phyloP scores from a whole-genome alignment of 768 basidiomycete genomes.

The Clitopilus passeckerianus region DNA sequence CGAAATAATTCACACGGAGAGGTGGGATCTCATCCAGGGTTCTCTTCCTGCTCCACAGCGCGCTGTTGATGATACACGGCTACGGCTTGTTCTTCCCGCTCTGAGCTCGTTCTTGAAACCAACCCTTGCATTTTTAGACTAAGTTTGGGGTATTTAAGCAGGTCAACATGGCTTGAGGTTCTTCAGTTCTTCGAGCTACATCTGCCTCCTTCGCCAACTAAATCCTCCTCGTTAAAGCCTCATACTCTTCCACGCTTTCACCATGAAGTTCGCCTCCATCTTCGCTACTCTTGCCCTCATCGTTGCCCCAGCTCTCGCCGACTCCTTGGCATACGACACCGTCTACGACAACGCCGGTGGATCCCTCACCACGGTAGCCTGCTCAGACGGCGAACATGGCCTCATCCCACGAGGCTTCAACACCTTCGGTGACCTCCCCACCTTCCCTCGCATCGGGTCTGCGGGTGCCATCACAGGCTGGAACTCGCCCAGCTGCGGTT shows the following conservation, averaged over 20 bases:
- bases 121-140: not conserved
- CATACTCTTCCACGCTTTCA: not conserved
- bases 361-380: constrained; percentile 31
- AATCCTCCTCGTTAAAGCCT: too few relatives aligned
- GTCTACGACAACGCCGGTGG: constrained; percentile 29
- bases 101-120: not conserved
- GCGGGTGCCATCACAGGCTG: constrained; percentile 31
- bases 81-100: not conserved
- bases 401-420: constrained; percentile 29
- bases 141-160: not conserved
- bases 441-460: constrained; percentile 42
- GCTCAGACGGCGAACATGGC: constrained; percentile 40
- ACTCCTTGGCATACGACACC: constrained; percentile 25
- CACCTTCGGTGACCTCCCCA: constrained; percentile 34
- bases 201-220: not conserved
- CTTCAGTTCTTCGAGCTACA: not conserved
- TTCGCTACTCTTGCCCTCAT: constrained; percentile 1
- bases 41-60: not conserved
- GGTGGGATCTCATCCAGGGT: not conserved
- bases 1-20: not conserved
- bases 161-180: not conserved
- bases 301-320: constrained; percentile 5
- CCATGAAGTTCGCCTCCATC: not conserved
- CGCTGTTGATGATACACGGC: not conserved
- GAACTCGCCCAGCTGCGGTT: constrained; percentile 36